Percentiles rank a stretch among this genome's conserved stretches.
Conservation (phyloP, 148 eudicot species). For the Vaccinium macrocarpon region DNA sequence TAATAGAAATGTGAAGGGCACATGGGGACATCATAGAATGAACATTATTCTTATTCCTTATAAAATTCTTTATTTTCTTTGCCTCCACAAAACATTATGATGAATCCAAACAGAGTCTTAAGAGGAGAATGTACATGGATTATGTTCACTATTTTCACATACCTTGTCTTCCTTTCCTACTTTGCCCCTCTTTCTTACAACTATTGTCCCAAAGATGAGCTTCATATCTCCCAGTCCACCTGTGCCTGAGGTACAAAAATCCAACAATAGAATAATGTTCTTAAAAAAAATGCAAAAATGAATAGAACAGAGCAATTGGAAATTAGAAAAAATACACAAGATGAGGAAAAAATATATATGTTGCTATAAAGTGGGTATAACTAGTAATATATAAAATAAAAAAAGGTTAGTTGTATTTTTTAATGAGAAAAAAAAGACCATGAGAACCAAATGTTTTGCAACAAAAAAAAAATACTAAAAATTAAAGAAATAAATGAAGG, state of each 20-base stretch:
- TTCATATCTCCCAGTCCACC: slow-evolving; percentile 84
- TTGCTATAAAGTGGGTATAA: background rate
- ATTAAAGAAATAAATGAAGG: background rate
- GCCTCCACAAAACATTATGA: background rate
- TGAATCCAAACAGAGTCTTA: no score
- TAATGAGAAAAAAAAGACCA: background rate
- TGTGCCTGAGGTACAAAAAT: slow-evolving; percentile 50
- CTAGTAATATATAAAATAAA: background rate
- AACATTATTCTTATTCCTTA: background rate
- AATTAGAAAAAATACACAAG: no score
- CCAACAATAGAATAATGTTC: background rate
- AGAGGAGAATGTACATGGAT: background rate
- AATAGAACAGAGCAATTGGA: background rate
- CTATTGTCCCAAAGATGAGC: slow-evolving; percentile 79
- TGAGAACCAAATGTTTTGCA: background rate
- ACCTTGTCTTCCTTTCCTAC: slow-evolving; percentile 97
- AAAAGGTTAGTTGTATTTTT: background rate
- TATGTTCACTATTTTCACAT: slow-evolving; percentile 17
- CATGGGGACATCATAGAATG: no score
- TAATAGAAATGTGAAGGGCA: no score
- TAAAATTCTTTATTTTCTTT: background rate
- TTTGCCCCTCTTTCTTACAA: slow-evolving; percentile 95
- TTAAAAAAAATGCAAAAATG: background rate
- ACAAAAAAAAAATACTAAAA: background rate
- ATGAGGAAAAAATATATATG: background rate